Evolutionary conservation across 805 yeast species (phyloP).

Genomic region (Yamadazyma laniorum): DNA sequence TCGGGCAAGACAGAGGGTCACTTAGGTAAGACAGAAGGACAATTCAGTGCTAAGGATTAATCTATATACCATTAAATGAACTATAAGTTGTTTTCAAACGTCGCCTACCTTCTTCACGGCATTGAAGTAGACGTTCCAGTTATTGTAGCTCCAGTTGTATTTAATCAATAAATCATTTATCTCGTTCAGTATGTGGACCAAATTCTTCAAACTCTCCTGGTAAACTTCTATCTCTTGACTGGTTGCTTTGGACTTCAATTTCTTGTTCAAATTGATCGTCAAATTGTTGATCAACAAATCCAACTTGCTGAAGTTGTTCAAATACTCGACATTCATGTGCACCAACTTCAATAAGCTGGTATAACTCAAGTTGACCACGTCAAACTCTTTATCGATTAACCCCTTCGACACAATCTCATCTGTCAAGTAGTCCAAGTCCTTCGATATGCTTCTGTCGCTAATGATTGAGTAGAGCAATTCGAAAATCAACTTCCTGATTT

Average conservation of each 20-base stretch:
- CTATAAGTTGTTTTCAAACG: no score
- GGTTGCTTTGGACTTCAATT: conserved; percentile 59
- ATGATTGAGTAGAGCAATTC: conserved; percentile 62
- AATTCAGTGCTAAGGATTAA: no score
- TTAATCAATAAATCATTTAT: conserved; percentile 10
- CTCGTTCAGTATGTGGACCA: conserved; percentile 9
- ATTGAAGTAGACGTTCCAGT: conserved; percentile 14
- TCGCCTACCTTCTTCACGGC: conserved; percentile 7
- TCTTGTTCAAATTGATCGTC: conserved; percentile 39
- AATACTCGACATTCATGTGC: conserved; percentile 30
- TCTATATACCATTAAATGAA: no score
- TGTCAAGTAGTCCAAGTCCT: conserved; percentile 34
- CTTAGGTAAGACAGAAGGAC: conserved; percentile 13
- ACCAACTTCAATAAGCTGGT: conserved; percentile 38
- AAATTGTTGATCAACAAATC: conserved; percentile 38
- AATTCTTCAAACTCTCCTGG: conserved; percentile 37
- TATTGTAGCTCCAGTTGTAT: conserved; percentile 12
- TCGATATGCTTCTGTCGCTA: conserved; percentile 23
- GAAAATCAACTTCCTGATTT: conserved; percentile 66
- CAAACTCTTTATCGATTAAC: conserved; percentile 59
- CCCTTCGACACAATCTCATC: conserved; percentile 47
- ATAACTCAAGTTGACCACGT: conserved; percentile 53
- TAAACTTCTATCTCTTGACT: conserved; percentile 63
- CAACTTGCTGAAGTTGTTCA: conserved; percentile 15
- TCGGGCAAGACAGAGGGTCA: conserved; percentile 6